Base-by-base conservation (phyloP, 2,329 filamentous ascomycete genomes). In the Pestalotiopsis sp. region DNA sequence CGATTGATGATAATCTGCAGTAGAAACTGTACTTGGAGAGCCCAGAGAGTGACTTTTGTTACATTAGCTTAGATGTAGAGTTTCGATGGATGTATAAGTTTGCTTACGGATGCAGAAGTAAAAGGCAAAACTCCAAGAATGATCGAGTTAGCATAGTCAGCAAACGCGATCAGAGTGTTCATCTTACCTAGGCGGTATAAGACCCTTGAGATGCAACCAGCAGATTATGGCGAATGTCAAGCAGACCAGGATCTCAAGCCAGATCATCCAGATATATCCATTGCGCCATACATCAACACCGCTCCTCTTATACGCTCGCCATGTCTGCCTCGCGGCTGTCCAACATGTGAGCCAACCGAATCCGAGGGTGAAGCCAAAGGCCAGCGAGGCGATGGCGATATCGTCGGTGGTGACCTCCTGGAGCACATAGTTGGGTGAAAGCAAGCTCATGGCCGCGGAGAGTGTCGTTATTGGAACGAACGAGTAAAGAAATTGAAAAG, bases 1-100 rank as follows among this genome's bases (percentile, higher is more conserved):
- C 86, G 83, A 70, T 87, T 88, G 69, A 87, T 82, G 69, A 88
- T 87, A 55, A 87, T 87, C 67, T 87, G 85, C 41, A 86, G 81
- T 0, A 87, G 74, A 4, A 85, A 79, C 63, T 87, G 86, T 6
- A 87, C 80, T 70, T 85, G 80, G 1, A 83, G 69, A 2, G 27
- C 39, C 52, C 61, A 57, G 11, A 63, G 49, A 23, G 49, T 57
- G 25, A 36, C 49, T 27, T 36, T 11, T 12, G 7, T 52, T 49
- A 17, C 20, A 14, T 64, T 27, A 64, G 61, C 23, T 17, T 45
- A 14, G 3, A 64, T 31, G 20, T 9, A 9, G n/a, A 20, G n/a
- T 27, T 38, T 36, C 14, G 17, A 23, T 31, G 27, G 27, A 31
- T 31, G 4, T 31, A 6, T 3, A 31, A 31, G 27, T 4, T 31